Conservation (phyloP, 257 asterid species). For the Capsicum chinense region DNA sequence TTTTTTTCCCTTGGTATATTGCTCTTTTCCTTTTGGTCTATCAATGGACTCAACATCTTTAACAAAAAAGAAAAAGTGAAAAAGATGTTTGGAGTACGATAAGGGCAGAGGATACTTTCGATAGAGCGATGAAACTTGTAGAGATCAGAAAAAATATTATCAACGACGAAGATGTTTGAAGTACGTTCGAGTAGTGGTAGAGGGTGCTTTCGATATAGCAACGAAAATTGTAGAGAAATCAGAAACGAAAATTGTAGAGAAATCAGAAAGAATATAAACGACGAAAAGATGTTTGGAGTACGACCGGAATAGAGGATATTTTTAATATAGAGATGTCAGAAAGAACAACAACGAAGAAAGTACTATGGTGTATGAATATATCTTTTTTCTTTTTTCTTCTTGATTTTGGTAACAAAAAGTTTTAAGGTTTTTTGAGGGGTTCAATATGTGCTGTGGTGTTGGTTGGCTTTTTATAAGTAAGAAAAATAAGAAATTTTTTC, state of each 20-base stretch:
- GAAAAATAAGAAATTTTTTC: background rate
- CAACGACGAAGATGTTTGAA: background rate
- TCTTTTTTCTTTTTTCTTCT: background rate
- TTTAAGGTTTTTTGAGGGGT: background rate
- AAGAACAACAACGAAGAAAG: background rate
- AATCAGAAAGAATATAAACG: background rate
- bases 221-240: too few relatives aligned
- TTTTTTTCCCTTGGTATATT: background rate
- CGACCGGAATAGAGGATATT: background rate
- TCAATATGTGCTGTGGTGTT: background rate
- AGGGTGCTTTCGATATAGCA: background rate
- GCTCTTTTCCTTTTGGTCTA: background rate
- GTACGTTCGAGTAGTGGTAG: too few relatives aligned
- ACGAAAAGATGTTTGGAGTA: background rate
- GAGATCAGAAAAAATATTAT: background rate
- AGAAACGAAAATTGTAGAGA: background rate
- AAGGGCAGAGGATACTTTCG: background rate
- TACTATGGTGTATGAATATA: background rate
- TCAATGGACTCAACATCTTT: conserved; percentile 28
- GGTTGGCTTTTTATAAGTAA: conserved; percentile 4
- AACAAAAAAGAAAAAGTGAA: background rate
- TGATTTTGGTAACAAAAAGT: background rate
- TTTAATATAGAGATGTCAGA: background rate
- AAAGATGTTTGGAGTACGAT: background rate
- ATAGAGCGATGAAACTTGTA: background rate